Conservation (phyloP, 192 early-diverging fungal genomes). For the Mortierella claussenii region DNA sequence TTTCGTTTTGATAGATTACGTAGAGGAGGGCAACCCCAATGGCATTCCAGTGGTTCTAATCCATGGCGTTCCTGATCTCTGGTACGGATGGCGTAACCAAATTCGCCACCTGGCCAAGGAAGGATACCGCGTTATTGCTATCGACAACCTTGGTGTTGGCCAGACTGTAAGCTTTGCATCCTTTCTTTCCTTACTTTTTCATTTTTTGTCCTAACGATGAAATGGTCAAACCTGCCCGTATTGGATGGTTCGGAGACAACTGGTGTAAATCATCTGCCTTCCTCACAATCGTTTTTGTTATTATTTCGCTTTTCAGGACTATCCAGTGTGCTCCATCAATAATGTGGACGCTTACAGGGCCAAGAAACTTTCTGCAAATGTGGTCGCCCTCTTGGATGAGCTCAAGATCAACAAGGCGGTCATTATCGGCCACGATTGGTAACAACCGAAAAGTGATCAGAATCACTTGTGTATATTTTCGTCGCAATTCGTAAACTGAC, state of each 20-base stretch:
- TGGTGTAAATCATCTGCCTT: too few relatives aligned
- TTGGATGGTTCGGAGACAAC: too few relatives aligned
- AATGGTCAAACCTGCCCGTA: too few relatives aligned
- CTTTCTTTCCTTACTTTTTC: background rate
- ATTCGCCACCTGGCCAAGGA: conserved; percentile 58
- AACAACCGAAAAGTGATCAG: background rate
- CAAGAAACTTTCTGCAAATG: conserved; percentile 63
- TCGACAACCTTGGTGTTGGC: conserved; percentile 62
- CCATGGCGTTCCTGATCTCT: conserved; percentile 50
- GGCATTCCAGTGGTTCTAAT: conserved; percentile 14
- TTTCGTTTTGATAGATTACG: conserved; percentile 2
- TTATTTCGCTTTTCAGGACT: conserved; percentile 39
- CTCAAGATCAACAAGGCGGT: conserved; percentile 61
- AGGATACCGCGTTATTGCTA: conserved; percentile 66
- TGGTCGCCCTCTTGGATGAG: conserved; percentile 68
- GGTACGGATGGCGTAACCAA: conserved; percentile 52
- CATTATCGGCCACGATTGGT: conserved; percentile 78
- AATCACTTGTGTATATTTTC: background rate
- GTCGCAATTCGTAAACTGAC: background rate
- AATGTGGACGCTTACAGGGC: conserved; percentile 57
- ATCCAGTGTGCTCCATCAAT: conserved; percentile 46
- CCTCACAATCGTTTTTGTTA: too few relatives aligned
- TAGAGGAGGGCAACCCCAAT: conserved; percentile 29
- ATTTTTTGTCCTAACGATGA: background rate
- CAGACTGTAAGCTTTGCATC: conserved; percentile 30